Base-by-base conservation (phyloP, 345 rosid genomes). In the Reutealis trisperma region DNA sequence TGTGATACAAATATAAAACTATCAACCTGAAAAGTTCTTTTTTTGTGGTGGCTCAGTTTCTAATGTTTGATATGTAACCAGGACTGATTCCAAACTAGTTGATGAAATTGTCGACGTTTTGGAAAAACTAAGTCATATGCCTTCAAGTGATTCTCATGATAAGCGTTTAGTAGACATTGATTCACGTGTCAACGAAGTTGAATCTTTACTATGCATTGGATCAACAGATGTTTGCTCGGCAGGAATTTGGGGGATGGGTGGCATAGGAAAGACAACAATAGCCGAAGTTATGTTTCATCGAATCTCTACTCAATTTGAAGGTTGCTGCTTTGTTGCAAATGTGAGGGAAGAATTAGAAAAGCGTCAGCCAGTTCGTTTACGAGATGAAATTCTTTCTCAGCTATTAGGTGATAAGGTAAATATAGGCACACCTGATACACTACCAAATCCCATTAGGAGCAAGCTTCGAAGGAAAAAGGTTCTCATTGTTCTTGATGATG, bases 171-270 rank as follows among this genome's bases (percentile, higher is more conserved):
- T 73, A 5, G 77, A 69, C 15, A 61, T 73, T 22, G 18, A 62
- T 47, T 19, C 37, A 4, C 68, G 24, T 1, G 19, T 73, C 41
- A 4, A 62, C 8, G 24, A 47, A 7, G 41, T 73, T 12, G 24
- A 44, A 16, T 8, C 34, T 24, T 16, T 61, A 25, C 8, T 73
- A 16, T 8, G 8, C 45, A 1, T 62, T 1, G 47, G 10, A 0
- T 57, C 62, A 57, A 2, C 1, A 16, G 58, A 19, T 11, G 67
- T 60, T 12, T 32, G 18, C 4, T 2, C 21, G 3, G 2, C 62
- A 49, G 77, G 77, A 10, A 24, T 73, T 8, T 45, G 69, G 69
- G 77, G 77, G 2, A 73, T 73, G 69, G 67, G 41, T 2, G 77
- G 77, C 15, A 45, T 72, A 3, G 75, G 75, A 6, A 72, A 72